phyloP scores from a whole-genome alignment of 495 filamentous ascomycete genomes.

The Evansstolkia leycettana region DNA sequence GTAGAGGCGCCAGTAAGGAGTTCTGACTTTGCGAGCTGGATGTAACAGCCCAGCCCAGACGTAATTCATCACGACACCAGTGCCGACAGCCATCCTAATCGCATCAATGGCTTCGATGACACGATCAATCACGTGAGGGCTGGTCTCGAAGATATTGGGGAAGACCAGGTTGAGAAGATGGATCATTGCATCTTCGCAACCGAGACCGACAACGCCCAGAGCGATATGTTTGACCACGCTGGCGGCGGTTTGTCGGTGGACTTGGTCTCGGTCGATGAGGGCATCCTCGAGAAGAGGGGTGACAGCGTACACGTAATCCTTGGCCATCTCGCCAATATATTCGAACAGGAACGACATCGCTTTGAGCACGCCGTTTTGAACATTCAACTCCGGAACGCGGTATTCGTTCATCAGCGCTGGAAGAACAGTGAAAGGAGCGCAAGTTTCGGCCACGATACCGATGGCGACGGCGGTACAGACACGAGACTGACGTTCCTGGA shows the following conservation, averaged over 20 bases:
- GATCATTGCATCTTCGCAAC: conserved; percentile 98
- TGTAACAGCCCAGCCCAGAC: conserved; percentile 97
- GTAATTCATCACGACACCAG: conserved; percentile 90
- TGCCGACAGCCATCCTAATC: conserved; percentile 86
- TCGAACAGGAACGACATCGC: conserved; percentile 96
- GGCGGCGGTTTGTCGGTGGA: conserved; percentile 93
- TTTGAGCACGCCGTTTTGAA: conserved; percentile 97
- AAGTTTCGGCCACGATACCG: conserved; percentile 99
- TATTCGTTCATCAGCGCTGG: conserved; percentile 99
- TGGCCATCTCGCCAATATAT: conserved; percentile 99
- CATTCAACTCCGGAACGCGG: conserved; percentile 94
- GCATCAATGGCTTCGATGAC: conserved; percentile 96
- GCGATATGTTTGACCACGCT: conserved; percentile 96
- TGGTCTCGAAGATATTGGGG: conserved; percentile 97
- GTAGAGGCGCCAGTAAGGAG: conserved; percentile 89
- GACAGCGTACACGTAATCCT: conserved; percentile 98
- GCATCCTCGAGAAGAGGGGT: conserved; percentile 97
- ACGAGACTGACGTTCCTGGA: conserved; percentile 94
- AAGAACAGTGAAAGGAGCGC: conserved; percentile 96
- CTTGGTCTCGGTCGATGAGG: conserved; percentile 94
- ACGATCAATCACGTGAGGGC: conserved; percentile 95
- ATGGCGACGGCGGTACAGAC: conserved; percentile 99
- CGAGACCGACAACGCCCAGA: conserved; percentile 86
- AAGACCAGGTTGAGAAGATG: conserved; percentile 93
- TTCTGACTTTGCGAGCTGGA: conserved; percentile 83